phyloP scores from a whole-genome alignment of 148 eudicot species.

The Mesembryanthemum crystallinum region DNA sequence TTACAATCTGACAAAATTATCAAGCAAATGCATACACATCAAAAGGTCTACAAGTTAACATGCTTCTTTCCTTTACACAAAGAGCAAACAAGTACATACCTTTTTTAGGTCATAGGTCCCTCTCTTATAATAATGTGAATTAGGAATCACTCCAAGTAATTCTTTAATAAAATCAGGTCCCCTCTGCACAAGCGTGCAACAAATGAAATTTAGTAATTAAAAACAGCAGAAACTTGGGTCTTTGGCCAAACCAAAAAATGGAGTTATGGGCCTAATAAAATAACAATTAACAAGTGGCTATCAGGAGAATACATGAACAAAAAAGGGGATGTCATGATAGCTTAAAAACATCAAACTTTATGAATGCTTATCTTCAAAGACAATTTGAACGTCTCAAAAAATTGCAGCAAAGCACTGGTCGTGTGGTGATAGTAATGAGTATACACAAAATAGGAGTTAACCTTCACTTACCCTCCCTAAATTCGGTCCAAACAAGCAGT shows the following conservation, averaged over 20 bases:
- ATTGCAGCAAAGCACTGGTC: too few relatives aligned
- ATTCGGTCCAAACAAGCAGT: background rate
- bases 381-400: background rate
- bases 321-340: background rate
- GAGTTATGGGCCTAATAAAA: too few relatives aligned
- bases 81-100: conserved; percentile 29
- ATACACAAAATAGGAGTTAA: too few relatives aligned
- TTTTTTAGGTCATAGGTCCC: conserved; percentile 93
- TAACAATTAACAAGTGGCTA: too few relatives aligned
- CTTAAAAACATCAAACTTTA: background rate
- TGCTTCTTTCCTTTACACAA: background rate
- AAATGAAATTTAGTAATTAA: background rate
- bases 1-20: conserved; percentile 50
- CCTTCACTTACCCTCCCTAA: too few relatives aligned
- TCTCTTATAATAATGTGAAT: conserved; percentile 76
- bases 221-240: background rate
- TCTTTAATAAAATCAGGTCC: conserved; percentile 88
- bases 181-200: conserved; percentile 47
- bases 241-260: too few relatives aligned
- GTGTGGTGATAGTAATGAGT: too few relatives aligned
- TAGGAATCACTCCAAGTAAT: conserved; percentile 72
- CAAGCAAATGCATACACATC: background rate
- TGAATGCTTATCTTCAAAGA: too few relatives aligned
- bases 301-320: background rate
- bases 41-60: background rate